A percentile compares a stretch with the other conserved stretches of the same genome.
phyloP scores from a whole-genome alignment of 371 early-diverging fungal genomes.

The Mycotypha africana region DNA sequence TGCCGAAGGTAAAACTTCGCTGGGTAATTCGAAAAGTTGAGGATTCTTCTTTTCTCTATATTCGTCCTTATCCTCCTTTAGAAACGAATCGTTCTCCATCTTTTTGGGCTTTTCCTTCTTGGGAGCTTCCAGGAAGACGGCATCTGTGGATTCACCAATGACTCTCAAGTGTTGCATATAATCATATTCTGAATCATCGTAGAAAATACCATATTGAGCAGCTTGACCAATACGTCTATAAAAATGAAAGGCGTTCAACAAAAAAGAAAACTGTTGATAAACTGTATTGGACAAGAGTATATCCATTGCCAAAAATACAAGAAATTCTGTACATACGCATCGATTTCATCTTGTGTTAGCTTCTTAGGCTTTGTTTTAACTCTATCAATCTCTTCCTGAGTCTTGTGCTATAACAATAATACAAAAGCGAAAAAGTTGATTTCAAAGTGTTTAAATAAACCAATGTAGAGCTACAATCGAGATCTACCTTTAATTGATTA shows the following conservation, averaged over 20 bases:
- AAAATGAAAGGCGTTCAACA: too few species aligned
- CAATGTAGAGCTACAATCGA: neutral
- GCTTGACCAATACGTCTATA: constrained; percentile 63
- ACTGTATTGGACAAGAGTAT: too few species aligned
- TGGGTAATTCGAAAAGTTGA: constrained; percentile 57
- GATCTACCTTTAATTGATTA: constrained; percentile 64
- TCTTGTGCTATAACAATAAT: constrained; percentile 25
- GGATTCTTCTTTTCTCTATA: constrained; percentile 22
- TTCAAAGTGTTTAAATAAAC: neutral
- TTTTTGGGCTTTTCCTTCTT: constrained; percentile 30
- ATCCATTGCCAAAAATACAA: neutral
- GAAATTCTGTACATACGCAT: constrained; percentile 18
- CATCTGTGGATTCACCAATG: constrained; percentile 85
- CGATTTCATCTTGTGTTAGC: constrained; percentile 43
- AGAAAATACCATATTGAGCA: constrained; percentile 83
- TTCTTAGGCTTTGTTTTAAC: constrained; percentile 28
- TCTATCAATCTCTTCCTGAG: constrained; percentile 33
- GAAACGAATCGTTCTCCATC: constrained; percentile 16
- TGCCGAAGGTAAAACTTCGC: constrained; percentile 68
- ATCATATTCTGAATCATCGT: constrained; percentile 87
- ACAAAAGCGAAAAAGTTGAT: neutral
- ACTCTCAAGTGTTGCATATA: constrained; percentile 88
- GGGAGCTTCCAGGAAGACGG: constrained; percentile 76
- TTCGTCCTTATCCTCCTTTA: constrained; percentile 8
- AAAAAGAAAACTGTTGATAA: neutral